These are phyloP conservation scores for Emergomyces orientalis DNA, from an alignment of 2,329 filamentous ascomycete species.

Conservation along the genomic window DNA sequence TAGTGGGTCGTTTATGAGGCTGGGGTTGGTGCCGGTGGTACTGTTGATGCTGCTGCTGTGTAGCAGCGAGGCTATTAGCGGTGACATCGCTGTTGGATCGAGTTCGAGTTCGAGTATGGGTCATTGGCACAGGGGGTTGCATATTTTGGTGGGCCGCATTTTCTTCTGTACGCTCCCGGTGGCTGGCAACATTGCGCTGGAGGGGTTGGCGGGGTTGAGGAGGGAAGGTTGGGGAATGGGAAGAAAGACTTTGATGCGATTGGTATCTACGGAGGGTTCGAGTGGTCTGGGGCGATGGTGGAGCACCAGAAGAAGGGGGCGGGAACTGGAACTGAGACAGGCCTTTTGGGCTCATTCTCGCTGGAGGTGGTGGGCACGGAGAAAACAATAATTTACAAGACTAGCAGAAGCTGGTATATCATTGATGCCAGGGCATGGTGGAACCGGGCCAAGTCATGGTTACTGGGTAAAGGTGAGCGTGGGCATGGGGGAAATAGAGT, in stretches of 20 bases:
- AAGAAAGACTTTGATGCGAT: slow-evolving; percentile 58
- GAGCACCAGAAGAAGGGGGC: slow-evolving; percentile 21
- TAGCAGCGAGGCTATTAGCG: slow-evolving; percentile 26
- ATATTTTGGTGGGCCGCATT: slow-evolving; percentile 19
- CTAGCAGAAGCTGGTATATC: slow-evolving; percentile 15
- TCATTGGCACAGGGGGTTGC: slow-evolving; percentile 17
- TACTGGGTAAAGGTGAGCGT: background rate
- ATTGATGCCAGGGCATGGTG: slow-evolving; percentile 12
- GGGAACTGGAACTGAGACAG: slow-evolving; percentile 20
- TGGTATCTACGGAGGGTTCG: slow-evolving; percentile 63
- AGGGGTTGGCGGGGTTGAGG: slow-evolving; percentile 51
- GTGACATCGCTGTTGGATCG: slow-evolving; percentile 67
- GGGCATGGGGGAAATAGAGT: background rate
- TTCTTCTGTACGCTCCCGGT: slow-evolving; percentile 13
- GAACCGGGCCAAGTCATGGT: background rate
- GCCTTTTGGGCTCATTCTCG: slow-evolving; percentile 19
- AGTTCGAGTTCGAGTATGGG: slow-evolving; percentile 41
- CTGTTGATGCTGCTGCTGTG: slow-evolving; percentile 14
- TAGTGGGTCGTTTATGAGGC: slow-evolving; percentile 15
- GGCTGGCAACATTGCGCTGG: slow-evolving; percentile 21
- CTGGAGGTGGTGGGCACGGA: slow-evolving; percentile 7
- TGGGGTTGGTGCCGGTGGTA: background rate
- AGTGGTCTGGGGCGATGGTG: slow-evolving; percentile 54
- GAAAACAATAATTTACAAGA: background rate
- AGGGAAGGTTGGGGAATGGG: slow-evolving; percentile 48